These are phyloP conservation scores for Myrica gale DNA, from an alignment of 306 rosid species.

Conservation along the genomic window DNA sequence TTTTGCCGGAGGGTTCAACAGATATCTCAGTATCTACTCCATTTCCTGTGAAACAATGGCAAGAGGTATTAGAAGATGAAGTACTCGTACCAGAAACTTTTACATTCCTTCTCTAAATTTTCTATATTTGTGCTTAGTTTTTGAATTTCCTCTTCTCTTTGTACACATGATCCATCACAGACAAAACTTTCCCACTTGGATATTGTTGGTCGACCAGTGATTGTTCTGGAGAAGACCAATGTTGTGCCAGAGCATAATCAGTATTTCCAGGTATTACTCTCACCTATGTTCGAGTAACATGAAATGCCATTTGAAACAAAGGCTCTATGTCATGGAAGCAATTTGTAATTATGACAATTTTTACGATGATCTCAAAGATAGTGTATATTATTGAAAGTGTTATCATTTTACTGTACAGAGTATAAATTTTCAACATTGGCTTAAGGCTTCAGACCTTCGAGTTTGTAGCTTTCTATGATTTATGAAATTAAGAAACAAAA, in stretches of 20 bases:
- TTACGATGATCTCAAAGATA: neutral
- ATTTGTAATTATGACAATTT: neutral
- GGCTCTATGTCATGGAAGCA: neutral
- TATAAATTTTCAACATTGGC: neutral
- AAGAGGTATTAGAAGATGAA: conserved; percentile 59
- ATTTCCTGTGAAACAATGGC: conserved; percentile 66
- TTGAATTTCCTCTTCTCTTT: neutral
- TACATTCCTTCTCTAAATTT: conserved; percentile 22
- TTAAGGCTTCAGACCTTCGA: neutral
- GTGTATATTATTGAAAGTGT: neutral
- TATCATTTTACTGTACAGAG: neutral
- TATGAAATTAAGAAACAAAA: neutral
- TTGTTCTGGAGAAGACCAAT: conserved; percentile 79
- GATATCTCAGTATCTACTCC: conserved; percentile 72
- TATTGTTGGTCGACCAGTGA: conserved; percentile 89
- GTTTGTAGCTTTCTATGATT: neutral
- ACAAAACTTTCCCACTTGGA: conserved; percentile 94
- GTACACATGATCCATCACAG: conserved; percentile 47
- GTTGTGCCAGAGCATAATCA: conserved; percentile 92
- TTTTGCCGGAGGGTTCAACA: conserved; percentile 91
- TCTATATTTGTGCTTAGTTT: conserved; percentile 10
- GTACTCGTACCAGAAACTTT: conserved; percentile 9
- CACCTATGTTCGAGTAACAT: conserved; percentile 16
- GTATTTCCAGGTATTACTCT: conserved; percentile 71
- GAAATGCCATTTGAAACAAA: neutral